Conservation (phyloP, 495 filamentous ascomycete genomes). For the Annulohypoxylon moriforme region DNA sequence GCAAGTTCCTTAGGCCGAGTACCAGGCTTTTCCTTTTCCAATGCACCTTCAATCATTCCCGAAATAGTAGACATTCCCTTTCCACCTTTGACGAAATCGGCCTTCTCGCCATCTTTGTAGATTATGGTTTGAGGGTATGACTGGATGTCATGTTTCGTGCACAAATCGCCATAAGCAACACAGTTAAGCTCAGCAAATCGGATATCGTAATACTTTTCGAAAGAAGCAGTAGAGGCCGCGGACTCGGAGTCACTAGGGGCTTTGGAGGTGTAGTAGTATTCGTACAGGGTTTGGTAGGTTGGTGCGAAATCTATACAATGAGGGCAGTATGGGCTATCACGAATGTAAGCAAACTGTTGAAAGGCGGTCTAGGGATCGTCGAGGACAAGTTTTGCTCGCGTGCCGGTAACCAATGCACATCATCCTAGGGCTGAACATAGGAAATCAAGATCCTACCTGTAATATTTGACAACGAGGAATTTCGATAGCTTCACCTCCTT, state of each 20-base stretch:
- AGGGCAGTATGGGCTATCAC: slow-evolving; percentile 68
- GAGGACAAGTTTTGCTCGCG: slow-evolving; percentile 1
- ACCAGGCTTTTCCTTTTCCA: slow-evolving; percentile 83
- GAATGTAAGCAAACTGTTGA: slow-evolving; percentile 16
- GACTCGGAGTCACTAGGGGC: slow-evolving; percentile 48
- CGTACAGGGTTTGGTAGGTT: slow-evolving; percentile 91
- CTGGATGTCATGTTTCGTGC: slow-evolving; percentile 69
- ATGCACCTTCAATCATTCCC: slow-evolving; percentile 75
- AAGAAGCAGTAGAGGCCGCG: slow-evolving; percentile 45
- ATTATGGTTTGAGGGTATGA: slow-evolving; percentile 81
- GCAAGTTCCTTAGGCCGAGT: slow-evolving; percentile 69
- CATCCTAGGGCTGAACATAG: neutral
- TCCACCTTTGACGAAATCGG: slow-evolving; percentile 69
- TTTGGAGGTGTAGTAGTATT: slow-evolving; percentile 96
- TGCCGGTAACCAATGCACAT: neutral
- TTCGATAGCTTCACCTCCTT: slow-evolving; percentile 53
- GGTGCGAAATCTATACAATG: slow-evolving; percentile 87
- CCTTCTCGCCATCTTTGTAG: slow-evolving; percentile 80
- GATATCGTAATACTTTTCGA: slow-evolving; percentile 85
- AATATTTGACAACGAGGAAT: slow-evolving; percentile 62
- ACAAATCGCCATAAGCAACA: slow-evolving; percentile 79
- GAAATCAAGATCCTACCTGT: slow-evolving; percentile 51
- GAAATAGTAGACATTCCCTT: slow-evolving; percentile 72
- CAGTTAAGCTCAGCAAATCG: slow-evolving; percentile 90
- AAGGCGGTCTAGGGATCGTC: neutral